Evolutionary conservation across 345 rosid genomes (phyloP), one percentile per base, ranked within the genome.

Genomic region (Arabidopsis suecica): DNA sequence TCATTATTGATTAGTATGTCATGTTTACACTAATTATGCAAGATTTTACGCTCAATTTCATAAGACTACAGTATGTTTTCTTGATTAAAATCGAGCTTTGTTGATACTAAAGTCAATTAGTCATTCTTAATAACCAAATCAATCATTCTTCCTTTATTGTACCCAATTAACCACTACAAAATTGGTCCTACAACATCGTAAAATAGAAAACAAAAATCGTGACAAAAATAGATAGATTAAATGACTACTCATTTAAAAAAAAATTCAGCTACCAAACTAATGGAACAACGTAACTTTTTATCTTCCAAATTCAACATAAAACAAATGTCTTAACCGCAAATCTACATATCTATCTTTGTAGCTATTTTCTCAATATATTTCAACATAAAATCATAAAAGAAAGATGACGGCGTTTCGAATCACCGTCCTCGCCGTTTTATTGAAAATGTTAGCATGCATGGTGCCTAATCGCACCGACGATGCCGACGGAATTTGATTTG

Each of bases 401-500:
- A 47, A 47, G 5, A 56, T 51, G 68, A 50, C 13, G 60, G 25
- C 47, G 36, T 33, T 3, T 20, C 3, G 32, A 10, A 61, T 44
- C 40, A 72, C 76, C 51, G 61, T 28, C 63, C 37, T 54, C 14
- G 65, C 71, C 77, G 64, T 47, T 53, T 53, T 45, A 14, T 63
- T 40, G 70, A 73, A 73, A 57, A 16, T 54, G 41, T 38, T 34
- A 55, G 57, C 71, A 65, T 40, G 34, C 69, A 41, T 18, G 61
- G 55, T 36, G 75, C 8, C 68, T 60, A 41, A 37, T 51, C 18
- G 30, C 61, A 53, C 61, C 41, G 54, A 47, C 56, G 10, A 10
- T 20, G 30, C 32, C 56, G 57, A 62, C 44, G 45, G 34, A 14
- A 53, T 44, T 45, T 54, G 48, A 32, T 65, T 73, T 64, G 68